Conservation (phyloP, 768 basidiomycete species). For the Daedaleopsis sinensis region DNA sequence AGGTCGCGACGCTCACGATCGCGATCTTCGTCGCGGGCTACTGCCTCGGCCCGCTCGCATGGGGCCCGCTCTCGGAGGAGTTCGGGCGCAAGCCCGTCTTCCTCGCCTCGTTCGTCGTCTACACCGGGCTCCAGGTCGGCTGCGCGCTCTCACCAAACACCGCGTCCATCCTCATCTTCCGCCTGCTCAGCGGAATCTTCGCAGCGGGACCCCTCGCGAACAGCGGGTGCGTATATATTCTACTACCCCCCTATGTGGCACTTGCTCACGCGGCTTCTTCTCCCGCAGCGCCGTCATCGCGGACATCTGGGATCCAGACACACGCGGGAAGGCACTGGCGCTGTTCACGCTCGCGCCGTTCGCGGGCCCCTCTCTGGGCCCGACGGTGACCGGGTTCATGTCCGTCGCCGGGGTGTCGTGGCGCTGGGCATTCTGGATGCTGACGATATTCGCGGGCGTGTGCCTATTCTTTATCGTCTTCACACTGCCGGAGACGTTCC, state of each 20-base stretch:
- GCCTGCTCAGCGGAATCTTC: conserved; percentile 70
- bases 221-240: conserved; percentile 48
- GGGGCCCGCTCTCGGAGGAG: conserved; percentile 57
- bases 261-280: conserved; percentile 16
- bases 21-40: conserved; percentile 71
- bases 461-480: conserved; percentile 55
- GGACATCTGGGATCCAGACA: conserved; percentile 61
- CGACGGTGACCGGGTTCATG: conserved; percentile 41
- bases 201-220: conserved; percentile 74
- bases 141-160: conserved; percentile 65
- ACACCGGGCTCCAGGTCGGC: conserved; percentile 66
- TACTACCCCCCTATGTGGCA: no score
- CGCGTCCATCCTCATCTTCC: conserved; percentile 63
- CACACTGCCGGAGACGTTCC: conserved; percentile 70
- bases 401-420: conserved; percentile 48
- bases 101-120: conserved; percentile 48
- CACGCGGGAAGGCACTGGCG: conserved; percentile 66
- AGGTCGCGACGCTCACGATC: conserved; percentile 56
- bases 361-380: conserved; percentile 55
- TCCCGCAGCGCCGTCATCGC: conserved; percentile 28
- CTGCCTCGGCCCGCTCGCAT: conserved; percentile 61
- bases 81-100: conserved; percentile 27
- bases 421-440: conserved; percentile 71
- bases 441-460: conserved; percentile 56
- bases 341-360: conserved; percentile 54